Base-by-base conservation (phyloP, 2,329 filamentous ascomycete species). In the Epicoccum nigrum region DNA sequence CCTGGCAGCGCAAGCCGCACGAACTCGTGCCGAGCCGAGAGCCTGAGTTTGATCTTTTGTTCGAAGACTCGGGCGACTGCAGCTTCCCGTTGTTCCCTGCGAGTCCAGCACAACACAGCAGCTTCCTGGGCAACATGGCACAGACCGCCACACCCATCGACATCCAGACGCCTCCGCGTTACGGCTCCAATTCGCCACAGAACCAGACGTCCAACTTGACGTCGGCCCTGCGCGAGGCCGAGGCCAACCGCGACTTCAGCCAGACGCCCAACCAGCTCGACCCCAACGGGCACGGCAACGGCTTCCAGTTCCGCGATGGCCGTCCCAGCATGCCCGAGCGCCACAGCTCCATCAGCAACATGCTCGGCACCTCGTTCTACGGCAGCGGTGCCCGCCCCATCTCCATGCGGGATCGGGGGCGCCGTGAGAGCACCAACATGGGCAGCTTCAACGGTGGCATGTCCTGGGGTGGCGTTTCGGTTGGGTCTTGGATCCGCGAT, bases 381-480 rank as follows among this genome's bases (percentile, higher is more conserved):
- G 81, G 80, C 57, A 80, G 79, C 56, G 82, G 82, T 34, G 80
- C 81, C 20, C 80, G 81, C 58, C 83, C 84, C 32, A 87, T 87
- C 57, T 82, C 83, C n/a, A 79, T 85, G 68, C 76, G 77, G 58
- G 81, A 83, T 55, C 78, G 79, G 50, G 76, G 76, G 43, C 76
- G 83, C 56, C 74, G 84, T 60, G 82, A 86, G 71, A 84, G 82
- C 70, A 76, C 82, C 56, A 82, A 82, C 49, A 82, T 83, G 55
- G 81, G 84, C 60, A 86, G 84, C 68, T 74, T 86, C 54, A 78
- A 83, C 43, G 88, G 86, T 58, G 92, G 93, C 65, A 92, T 96
- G 87, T 97, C 92, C 76, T 99, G 93, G 92, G 93, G 93, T 70
- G 93, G 92, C 60, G 86, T 96, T 54, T 97, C 93, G 7, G 90